Base-by-base conservation (phyloP, 352 stramenopile species). In the Nothophytophthora sp. region DNA sequence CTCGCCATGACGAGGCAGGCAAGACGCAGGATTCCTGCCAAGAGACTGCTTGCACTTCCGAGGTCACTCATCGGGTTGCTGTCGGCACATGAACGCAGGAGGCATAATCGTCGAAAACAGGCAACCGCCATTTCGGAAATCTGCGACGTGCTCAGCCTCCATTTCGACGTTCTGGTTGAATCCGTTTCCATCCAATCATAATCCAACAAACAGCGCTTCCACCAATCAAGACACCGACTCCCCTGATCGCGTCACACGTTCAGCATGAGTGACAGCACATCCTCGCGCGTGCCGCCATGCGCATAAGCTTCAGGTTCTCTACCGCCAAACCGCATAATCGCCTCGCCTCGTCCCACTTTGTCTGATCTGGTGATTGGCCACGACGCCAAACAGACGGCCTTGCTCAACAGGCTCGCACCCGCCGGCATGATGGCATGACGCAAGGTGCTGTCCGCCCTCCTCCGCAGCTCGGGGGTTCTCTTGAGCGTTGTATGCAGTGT, bases 131-230 rank as follows among this genome's bases (percentile, higher is more conserved):
- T 18, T n/a, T n/a, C n/a, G 1, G 27, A 24, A 45, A 37, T 46
- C 50, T 67, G 57, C 38, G 57, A 67, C 57, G 57, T 67, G 57
- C 9, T 67, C 55, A 61, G 37, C 57, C 51, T 41, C 38, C 44
- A 61, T 24, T 5, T 25, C 11, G 29, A 30, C 18, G 15, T 18
- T 36, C 27, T 30, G 6, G 27, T 6, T 30, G 6, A 11, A 6
- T 30, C 27, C 27, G 27, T 11, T 30, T 30, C 27, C 27, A 6
- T 11, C 27, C 27, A 30, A 30, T 30, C 27, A 30, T 6, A 30
- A 11, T 11, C 6, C 11, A 6, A 11, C 5, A 6, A 6, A 11
- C 27, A 57, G 15, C n/a, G n/a, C 6, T 41, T 32, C 1, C 20
- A 6, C 56, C 49, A 65, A 65, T 65, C 19, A n/a, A 41, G 12